These are phyloP conservation scores for Gracilaria gracilis DNA, from an alignment of 23 red algal species.

Conservation along the genomic window DNA sequence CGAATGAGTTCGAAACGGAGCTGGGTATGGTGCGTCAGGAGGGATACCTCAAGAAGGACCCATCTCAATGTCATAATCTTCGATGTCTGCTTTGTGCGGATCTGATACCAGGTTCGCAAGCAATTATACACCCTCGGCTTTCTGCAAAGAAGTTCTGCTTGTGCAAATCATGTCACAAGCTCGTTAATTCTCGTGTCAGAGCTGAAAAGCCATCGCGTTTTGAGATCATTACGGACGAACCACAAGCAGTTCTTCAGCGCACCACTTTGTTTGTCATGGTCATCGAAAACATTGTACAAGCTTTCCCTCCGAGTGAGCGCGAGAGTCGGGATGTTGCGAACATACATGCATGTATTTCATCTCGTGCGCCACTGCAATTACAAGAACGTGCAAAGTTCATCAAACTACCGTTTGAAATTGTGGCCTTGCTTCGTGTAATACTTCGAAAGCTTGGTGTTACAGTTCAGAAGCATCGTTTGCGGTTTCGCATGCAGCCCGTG, in stretches of 20 bases:
- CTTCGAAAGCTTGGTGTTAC: constrained; percentile 43
- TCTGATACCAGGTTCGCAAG: background rate
- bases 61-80: background rate
- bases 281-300: constrained; percentile 30
- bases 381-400: constrained; percentile 24
- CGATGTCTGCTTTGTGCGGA: constrained; percentile 11
- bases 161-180: constrained; percentile 26
- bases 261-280: constrained; percentile 43
- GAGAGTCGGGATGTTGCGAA: constrained; percentile 5
- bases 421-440: constrained; percentile 11
- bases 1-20: constrained; percentile 20
- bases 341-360: constrained; percentile 38
- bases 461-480: constrained; percentile 14
- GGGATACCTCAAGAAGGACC: constrained; percentile 1
- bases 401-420: constrained; percentile 19
- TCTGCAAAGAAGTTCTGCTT: constrained; percentile 22
- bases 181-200: constrained; percentile 3
- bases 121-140: constrained; percentile 25
- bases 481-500: constrained; percentile 6
- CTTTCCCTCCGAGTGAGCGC: constrained; percentile 23
- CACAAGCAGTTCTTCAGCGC: constrained; percentile 15
- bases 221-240: constrained; percentile 4
- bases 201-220: background rate
- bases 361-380: background rate
- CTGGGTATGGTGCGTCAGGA: background rate